These are phyloP conservation scores for Lepidium sativum DNA, from an alignment of 345 rosid genomes.

Conservation along the genomic window DNA sequence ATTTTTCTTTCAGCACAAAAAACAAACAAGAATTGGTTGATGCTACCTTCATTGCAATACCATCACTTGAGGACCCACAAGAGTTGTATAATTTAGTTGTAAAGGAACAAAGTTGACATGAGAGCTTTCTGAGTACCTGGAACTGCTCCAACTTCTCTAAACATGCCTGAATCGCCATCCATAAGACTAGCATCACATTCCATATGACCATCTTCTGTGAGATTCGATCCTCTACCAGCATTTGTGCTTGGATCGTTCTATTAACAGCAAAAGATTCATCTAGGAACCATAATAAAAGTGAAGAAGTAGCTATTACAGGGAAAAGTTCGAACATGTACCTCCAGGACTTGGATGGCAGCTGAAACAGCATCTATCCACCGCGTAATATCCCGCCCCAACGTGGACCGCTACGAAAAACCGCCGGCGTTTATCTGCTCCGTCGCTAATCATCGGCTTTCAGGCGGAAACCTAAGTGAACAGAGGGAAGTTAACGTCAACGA, in stretches of 20 bases:
- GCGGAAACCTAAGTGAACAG: background rate
- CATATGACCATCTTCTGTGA: slow-evolving; percentile 83
- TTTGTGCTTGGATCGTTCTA: slow-evolving; percentile 87
- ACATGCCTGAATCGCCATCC: slow-evolving; percentile 80
- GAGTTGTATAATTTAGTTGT: background rate
- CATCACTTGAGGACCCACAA: slow-evolving; percentile 91
- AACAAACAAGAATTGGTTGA: background rate
- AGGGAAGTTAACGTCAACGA: background rate
- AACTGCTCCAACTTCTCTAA: slow-evolving; percentile 96
- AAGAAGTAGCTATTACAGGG: background rate
- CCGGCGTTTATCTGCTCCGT: slow-evolving; percentile 32
- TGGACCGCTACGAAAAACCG: slow-evolving; percentile 91
- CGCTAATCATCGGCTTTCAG: slow-evolving; percentile 17
- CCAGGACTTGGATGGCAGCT: slow-evolving; percentile 85
- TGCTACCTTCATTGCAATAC: slow-evolving; percentile 82
- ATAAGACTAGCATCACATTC: slow-evolving; percentile 94
- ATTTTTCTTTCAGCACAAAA: background rate
- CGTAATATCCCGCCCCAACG: slow-evolving; percentile 90
- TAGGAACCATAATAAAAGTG: background rate
- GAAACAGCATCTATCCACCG: slow-evolving; percentile 66
- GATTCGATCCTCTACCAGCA: slow-evolving; percentile 94
- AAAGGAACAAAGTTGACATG: background rate
- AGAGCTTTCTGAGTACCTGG: slow-evolving; percentile 42
- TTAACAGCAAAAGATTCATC: background rate
- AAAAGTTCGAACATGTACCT: slow-evolving; percentile 37